phyloP scores from a whole-genome alignment of 352 stramenopile species.

The Phytophthora sojae region DNA sequence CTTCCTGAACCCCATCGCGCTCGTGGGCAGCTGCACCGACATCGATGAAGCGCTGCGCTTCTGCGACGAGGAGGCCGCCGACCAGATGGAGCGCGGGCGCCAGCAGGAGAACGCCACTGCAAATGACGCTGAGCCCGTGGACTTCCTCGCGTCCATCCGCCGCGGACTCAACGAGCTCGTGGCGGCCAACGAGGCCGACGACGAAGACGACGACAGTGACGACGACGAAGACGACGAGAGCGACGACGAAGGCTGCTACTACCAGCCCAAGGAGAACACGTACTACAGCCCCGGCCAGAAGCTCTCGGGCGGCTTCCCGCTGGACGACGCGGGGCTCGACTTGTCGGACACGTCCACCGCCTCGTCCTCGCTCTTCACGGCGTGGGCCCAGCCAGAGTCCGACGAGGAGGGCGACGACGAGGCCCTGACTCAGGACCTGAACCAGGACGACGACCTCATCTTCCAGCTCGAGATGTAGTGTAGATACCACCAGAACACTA shows the following conservation, averaged over 20 bases:
- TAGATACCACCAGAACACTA: slow-evolving; percentile 32
- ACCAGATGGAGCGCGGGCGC: slow-evolving; percentile 1
- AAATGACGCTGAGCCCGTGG: slow-evolving; percentile 14
- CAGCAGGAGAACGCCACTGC: slow-evolving; percentile 12
- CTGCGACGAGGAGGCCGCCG: slow-evolving; percentile 17
- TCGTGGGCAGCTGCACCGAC: slow-evolving; percentile 37
- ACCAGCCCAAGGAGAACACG: slow-evolving; percentile 44
- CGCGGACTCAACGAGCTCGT: slow-evolving; percentile 40
- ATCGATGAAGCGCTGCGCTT: slow-evolving; percentile 37
- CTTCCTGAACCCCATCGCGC: slow-evolving; percentile 19
- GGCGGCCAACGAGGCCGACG: slow-evolving; percentile 28
- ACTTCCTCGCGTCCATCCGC: slow-evolving; percentile 46
- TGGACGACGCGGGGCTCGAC: slow-evolving; percentile 32
- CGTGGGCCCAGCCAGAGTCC: slow-evolving; percentile 20
- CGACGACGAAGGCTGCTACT: slow-evolving; percentile 41
- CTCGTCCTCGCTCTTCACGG: slow-evolving; percentile 32
- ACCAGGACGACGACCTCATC: slow-evolving; percentile 37
- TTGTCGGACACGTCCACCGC: slow-evolving; percentile 52
- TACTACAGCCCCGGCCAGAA: slow-evolving; percentile 51
- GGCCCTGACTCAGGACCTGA: neutral
- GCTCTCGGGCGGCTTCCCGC: slow-evolving; percentile 3
- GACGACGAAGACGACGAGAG: slow-evolving; percentile 17
- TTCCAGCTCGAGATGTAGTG: slow-evolving; percentile 51
- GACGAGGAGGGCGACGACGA: slow-evolving; percentile 20
- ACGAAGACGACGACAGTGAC: slow-evolving; percentile 35